Base-by-base conservation (phyloP, 352 stramenopile genomes). In the Elongisporangium undulatum region DNA sequence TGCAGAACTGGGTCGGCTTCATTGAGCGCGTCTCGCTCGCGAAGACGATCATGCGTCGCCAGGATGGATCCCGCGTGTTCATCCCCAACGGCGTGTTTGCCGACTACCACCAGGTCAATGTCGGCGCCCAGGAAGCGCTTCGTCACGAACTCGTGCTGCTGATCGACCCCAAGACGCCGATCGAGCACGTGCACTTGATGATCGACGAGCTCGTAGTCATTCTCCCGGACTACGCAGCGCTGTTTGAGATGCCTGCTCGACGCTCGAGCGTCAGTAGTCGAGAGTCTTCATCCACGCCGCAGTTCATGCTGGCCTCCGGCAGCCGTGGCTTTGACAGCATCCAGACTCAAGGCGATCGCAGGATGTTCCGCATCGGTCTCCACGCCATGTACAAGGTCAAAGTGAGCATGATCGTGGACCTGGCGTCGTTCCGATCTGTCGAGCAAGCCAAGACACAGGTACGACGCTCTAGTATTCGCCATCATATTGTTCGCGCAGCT, bases 61-160 rank as follows among this genome's bases (percentile, higher is more conserved):
- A 62, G 3, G 82, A 93, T 59, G 83, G 83, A 45, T 82, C 81
- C 22, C 72, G 76, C 48, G 76, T 92, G 55, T 91, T 87, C 72
- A 68, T 95, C 39, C 85, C 85, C 10, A 95, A 95, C 52, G 79
- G 85, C 19, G 72, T 93, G 19, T 92, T 95, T 53, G 75, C 83
- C 48, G 81, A 89, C 60, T 82, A 68, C 48, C 67, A 83, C 29
- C 85, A 93, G 64, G 88, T 77, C n/a, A 92, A 72, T 45, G 75
- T 74, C 20, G 85, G 69, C 26, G 63, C 74, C 1, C 51, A 69
- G 6, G 79, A 89, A n/a, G 64, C 72, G 3, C 79, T 85, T 24
- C 72, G 71, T 5, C 72, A 91, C 56, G 65, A 82, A 8, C 53
- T 92, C 8, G 59, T 76, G 49, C 64, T 94, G 4, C 58, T 64